Percentiles rank a stretch among this genome's conserved stretches.
These are phyloP conservation scores for Xylaria intraflava DNA, from an alignment of 495 filamentous ascomycete species.

Conservation along the genomic window DNA sequence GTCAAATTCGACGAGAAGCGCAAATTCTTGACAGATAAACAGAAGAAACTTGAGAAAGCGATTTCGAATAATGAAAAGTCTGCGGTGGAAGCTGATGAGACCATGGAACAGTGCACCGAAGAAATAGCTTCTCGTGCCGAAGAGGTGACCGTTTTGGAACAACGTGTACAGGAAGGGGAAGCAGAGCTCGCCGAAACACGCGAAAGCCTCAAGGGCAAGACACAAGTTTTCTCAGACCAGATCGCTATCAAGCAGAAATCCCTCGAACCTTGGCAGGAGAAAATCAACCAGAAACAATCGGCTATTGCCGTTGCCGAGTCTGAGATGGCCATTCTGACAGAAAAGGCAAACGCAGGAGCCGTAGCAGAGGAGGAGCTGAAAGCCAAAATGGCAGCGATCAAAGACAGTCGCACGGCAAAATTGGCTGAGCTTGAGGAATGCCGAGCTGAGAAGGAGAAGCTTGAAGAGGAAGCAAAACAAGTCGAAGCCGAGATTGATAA, in stretches of 20 bases:
- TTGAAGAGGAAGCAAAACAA: conserved; percentile 69
- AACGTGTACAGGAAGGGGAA: conserved; percentile 69
- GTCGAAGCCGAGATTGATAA: conserved; percentile 65
- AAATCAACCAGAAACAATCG: conserved; percentile 91
- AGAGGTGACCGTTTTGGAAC: conserved; percentile 68
- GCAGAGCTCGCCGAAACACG: conserved; percentile 72
- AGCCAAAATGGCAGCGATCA: conserved; percentile 64
- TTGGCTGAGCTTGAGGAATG: conserved; percentile 67
- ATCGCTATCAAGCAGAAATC: conserved; percentile 89
- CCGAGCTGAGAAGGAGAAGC: conserved; percentile 58
- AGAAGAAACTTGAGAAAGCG: conserved; percentile 90
- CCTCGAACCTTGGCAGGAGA: conserved; percentile 92
- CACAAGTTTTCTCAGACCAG: conserved; percentile 85
- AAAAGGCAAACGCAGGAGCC: conserved; percentile 79
- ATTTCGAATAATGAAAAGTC: conserved; percentile 58
- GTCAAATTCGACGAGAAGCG: conserved; percentile 98
- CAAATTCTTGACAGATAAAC: conserved; percentile 82
- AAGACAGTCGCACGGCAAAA: conserved; percentile 63
- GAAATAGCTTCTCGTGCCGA: conserved; percentile 69
- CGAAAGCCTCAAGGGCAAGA: conserved; percentile 87
- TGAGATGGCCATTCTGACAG: conserved; percentile 83
- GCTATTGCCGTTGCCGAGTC: conserved; percentile 89
- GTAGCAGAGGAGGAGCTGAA: conserved; percentile 79
- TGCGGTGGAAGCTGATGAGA: conserved; percentile 65
- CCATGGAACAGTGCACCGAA: conserved; percentile 65